These are phyloP conservation scores for Suhomyces anneliseae DNA, from an alignment of 1,139 yeast genomes.

Conservation along the genomic window DNA sequence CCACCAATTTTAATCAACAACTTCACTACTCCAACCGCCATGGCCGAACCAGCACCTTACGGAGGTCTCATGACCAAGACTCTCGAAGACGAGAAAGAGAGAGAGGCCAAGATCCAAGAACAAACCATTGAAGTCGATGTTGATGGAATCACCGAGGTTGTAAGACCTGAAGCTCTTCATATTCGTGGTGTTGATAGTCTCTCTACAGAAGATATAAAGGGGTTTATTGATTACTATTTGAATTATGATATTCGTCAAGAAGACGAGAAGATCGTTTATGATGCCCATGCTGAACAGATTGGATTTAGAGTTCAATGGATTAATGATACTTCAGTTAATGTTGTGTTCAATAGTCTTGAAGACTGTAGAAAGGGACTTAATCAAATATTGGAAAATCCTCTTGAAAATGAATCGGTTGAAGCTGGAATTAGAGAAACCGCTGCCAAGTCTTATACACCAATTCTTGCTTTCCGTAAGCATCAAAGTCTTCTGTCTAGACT, in stretches of 20 bases:
- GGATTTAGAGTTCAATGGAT: conserved; percentile 65
- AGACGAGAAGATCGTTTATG: conserved; percentile 20
- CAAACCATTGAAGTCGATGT: conserved; percentile 38
- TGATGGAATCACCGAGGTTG: conserved; percentile 28
- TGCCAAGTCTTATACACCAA: conserved; percentile 40
- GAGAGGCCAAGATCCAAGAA: conserved; percentile 30
- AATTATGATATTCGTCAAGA: conserved; percentile 32
- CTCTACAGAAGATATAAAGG: conserved; percentile 62
- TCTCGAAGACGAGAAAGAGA: conserved; percentile 38
- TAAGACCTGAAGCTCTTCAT: conserved; percentile 52
- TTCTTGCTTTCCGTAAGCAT: conserved; percentile 37
- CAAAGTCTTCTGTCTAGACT: conserved; percentile 32
- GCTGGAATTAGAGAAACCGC: conserved; percentile 34
- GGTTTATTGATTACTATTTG: conserved; percentile 51
- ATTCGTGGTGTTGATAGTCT: conserved; percentile 68
- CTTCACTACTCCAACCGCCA: conserved; percentile 9
- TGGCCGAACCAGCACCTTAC: conserved; percentile 45
- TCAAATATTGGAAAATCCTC: conserved; percentile 1
- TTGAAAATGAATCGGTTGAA: conserved; percentile 13
- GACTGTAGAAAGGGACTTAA: conserved; percentile 42
- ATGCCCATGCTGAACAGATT: conserved; percentile 30
- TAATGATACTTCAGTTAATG: conserved; percentile 59
- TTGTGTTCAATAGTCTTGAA: conserved; percentile 51
- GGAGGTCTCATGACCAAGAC: conserved; percentile 46
- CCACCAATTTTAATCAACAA: conserved; percentile 1